phyloP scores from a whole-genome alignment of 129 eudicot species.

The Helichrysum umbraculigerum region DNA sequence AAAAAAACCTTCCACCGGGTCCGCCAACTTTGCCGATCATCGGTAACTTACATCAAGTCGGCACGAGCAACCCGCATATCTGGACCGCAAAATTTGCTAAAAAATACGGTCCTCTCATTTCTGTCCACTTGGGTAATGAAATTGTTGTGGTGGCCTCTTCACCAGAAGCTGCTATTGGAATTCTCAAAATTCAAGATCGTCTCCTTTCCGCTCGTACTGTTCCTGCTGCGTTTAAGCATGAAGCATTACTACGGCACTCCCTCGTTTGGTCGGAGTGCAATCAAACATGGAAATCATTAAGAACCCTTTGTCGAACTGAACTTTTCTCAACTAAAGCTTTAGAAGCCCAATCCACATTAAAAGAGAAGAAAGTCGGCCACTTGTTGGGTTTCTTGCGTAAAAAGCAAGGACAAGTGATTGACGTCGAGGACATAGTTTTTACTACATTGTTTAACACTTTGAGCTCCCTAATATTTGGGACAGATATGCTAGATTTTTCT shows the following conservation, averaged over 20 bases:
- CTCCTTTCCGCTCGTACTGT: slow-evolving; percentile 22
- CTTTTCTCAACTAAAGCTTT: slow-evolving; percentile 25
- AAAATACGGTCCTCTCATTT: slow-evolving; percentile 18
- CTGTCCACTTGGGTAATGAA: too few relatives aligned
- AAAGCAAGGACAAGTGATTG: slow-evolving; percentile 19
- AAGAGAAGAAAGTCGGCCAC: slow-evolving; percentile 14
- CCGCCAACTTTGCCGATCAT: too few relatives aligned
- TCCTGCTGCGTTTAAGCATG: slow-evolving; percentile 13
- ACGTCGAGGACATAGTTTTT: slow-evolving; percentile 33
- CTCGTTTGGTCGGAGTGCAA: not conserved
- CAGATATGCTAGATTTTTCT: slow-evolving; percentile 22
- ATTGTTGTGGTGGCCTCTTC: too few relatives aligned
- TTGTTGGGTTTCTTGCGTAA: not conserved
- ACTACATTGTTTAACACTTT: slow-evolving; percentile 33
- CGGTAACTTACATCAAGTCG: not conserved
- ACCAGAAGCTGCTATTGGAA: not conserved
- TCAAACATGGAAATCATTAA: not conserved
- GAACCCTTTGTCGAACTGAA: slow-evolving; percentile 14
- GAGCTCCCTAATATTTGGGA: slow-evolving; percentile 16
- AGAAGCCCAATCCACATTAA: slow-evolving; percentile 7
- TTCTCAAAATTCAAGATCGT: slow-evolving; percentile 31
- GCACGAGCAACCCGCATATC: too few relatives aligned
- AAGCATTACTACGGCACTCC: slow-evolving; percentile 2
- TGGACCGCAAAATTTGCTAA: not conserved
- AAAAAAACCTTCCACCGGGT: too few relatives aligned